Conservation (phyloP, 345 rosid species). For the Odontarrhena argentea region DNA sequence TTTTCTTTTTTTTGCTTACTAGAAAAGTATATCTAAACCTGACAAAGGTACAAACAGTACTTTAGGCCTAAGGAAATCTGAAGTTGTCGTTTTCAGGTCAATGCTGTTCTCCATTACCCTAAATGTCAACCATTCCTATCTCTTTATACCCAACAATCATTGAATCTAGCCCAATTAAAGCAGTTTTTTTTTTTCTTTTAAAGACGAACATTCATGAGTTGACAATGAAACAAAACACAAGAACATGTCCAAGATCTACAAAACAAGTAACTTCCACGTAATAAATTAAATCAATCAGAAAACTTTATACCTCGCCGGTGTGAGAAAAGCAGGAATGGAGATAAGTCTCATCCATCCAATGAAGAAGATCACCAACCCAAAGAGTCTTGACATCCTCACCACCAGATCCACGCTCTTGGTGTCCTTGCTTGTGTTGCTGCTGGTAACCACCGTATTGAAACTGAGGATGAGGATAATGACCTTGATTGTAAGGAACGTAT, state of each 20-base stretch:
- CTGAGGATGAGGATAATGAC: conserved; percentile 35
- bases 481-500: conserved; percentile 62
- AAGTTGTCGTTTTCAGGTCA: conserved; percentile 36
- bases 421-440: conserved; percentile 44
- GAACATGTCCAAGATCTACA: conserved; percentile 28
- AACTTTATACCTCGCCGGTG: conserved; percentile 60
- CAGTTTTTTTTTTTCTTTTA: not conserved
- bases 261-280: not conserved
- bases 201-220: conserved; percentile 1
- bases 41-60: conserved; percentile 34
- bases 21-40: conserved; percentile 29
- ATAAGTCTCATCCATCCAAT: conserved; percentile 93
- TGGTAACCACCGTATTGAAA: conserved; percentile 32
- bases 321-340: conserved; percentile 73
- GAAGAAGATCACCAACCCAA: conserved; percentile 87
- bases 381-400: conserved; percentile 68
- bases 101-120: conserved; percentile 37
- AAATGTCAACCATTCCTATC: conserved; percentile 21
- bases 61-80: conserved; percentile 27
- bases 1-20: not conserved
- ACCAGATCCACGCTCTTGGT: conserved; percentile 35
- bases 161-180: conserved; percentile 29
- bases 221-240: conserved; percentile 25
- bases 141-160: conserved; percentile 27
- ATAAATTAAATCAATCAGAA: not conserved